These are phyloP conservation scores for Buxus sempervirens DNA, from an alignment of 164 flowering plant genomes.

Conservation along the genomic window DNA sequence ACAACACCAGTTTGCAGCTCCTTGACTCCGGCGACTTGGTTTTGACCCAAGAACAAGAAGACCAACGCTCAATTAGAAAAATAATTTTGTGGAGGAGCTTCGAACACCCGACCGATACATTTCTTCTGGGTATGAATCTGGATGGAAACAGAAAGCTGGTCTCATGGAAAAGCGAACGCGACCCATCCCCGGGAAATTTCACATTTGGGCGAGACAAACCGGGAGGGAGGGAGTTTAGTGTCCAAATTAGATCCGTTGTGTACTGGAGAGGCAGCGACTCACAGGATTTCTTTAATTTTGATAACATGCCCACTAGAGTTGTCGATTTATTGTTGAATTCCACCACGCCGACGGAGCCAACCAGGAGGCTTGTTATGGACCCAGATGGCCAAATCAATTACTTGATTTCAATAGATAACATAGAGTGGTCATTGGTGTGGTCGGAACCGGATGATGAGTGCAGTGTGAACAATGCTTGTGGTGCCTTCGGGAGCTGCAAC, in stretches of 20 bases:
- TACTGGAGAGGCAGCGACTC: constrained; percentile 24
- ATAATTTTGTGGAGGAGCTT: constrained; percentile 9
- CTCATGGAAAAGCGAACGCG: too few species aligned
- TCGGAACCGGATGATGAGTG: constrained; percentile 15
- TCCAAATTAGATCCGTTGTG: not conserved
- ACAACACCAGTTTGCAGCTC: too few species aligned
- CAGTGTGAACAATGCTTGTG: constrained; percentile 18
- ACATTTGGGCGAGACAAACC: constrained; percentile 12
- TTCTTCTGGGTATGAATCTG: constrained; percentile 11
- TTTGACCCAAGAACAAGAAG: not conserved
- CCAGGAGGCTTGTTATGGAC: constrained; percentile 24
- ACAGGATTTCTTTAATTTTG: not conserved
- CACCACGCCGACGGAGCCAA: not conserved
- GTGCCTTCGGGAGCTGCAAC: constrained; percentile 18
- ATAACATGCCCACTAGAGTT: not conserved
- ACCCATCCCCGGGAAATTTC: constrained; percentile 23
- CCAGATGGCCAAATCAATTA: constrained; percentile 17
- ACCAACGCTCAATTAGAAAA: not conserved
- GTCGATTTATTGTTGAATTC: not conserved
- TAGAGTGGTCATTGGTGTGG: constrained; percentile 11
- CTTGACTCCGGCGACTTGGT: constrained; percentile 8
- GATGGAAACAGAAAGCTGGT: too few species aligned
- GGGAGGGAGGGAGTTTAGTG: not conserved
- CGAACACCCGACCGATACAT: constrained; percentile 1
- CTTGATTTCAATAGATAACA: not conserved